These are phyloP conservation scores for Apiotrichum akiyoshidainum DNA, from an alignment of 1,284 basidiomycete genomes.

Conservation along the genomic window DNA sequence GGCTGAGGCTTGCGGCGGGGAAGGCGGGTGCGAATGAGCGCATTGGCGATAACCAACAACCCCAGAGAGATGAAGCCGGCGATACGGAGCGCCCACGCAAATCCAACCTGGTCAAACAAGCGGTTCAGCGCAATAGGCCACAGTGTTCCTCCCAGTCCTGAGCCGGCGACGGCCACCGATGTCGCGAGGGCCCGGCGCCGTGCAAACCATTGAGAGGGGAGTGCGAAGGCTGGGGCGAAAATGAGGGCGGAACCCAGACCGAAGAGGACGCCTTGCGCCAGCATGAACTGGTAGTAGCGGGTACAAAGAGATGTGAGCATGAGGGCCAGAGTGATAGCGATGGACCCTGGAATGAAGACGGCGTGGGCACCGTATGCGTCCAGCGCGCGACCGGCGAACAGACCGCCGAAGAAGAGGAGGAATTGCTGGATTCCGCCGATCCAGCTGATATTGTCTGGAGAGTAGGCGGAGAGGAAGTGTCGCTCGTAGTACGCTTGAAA, in stretches of 20 bases:
- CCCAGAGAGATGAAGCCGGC: slow-evolving; percentile 29
- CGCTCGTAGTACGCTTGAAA: slow-evolving; percentile 33
- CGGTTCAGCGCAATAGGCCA: slow-evolving; percentile 14
- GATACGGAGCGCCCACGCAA: slow-evolving; percentile 27
- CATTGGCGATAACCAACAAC: slow-evolving; percentile 19
- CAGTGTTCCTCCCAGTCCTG: slow-evolving; percentile 45
- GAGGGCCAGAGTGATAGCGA: slow-evolving; percentile 52
- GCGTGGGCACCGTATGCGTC: slow-evolving; percentile 42
- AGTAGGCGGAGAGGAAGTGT: slow-evolving; percentile 18
- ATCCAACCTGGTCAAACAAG: slow-evolving; percentile 17
- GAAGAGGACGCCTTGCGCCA: slow-evolving; percentile 27
- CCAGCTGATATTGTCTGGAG: slow-evolving; percentile 56
- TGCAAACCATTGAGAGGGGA: slow-evolving; percentile 57
- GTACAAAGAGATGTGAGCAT: slow-evolving; percentile 51
- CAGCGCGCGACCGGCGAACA: slow-evolving; percentile 15
- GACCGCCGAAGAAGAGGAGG: slow-evolving; percentile 53
- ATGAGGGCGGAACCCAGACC: slow-evolving; percentile 50
- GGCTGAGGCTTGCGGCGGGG: slow-evolving; percentile 21
- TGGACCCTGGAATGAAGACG: slow-evolving; percentile 51
- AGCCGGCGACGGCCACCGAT: slow-evolving; percentile 34
- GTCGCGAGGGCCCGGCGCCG: slow-evolving; percentile 31
- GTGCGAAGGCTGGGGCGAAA: slow-evolving; percentile 55
- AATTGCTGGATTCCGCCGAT: slow-evolving; percentile 66
- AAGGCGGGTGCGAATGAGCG: slow-evolving; percentile 22
- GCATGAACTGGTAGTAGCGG: slow-evolving; percentile 58